phyloP scores from a whole-genome alignment of 352 stramenopile genomes.

The Phytopythium vexans region DNA sequence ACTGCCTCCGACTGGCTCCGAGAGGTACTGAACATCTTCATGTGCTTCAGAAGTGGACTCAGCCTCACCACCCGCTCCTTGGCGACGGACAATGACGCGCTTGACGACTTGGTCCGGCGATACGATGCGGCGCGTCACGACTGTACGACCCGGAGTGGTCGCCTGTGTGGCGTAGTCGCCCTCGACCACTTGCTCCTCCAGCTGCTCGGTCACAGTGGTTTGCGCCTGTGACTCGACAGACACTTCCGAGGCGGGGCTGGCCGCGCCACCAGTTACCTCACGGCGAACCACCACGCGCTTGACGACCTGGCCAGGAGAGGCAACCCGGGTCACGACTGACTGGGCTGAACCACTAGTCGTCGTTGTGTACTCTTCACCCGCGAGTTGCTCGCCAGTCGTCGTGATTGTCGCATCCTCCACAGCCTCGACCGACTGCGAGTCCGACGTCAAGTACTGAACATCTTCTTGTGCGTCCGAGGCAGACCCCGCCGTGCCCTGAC shows the following conservation, averaged over 20 bases:
- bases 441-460: conserved; percentile 17
- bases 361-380: too few relatives aligned
- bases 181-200: background rate
- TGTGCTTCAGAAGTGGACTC: conserved; percentile 3
- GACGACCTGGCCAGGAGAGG: conserved; percentile 7
- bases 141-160: background rate
- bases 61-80: conserved; percentile 10
- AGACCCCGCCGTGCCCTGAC: conserved; percentile 10
- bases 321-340: conserved; percentile 5
- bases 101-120: conserved; percentile 13
- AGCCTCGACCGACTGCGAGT: conserved; percentile 18
- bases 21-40: conserved; percentile 25
- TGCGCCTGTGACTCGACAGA: too few relatives aligned
- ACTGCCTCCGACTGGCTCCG: conserved; percentile 11
- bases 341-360: background rate
- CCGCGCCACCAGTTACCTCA: conserved; percentile 8
- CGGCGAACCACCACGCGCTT: conserved; percentile 11
- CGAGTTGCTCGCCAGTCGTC: background rate
- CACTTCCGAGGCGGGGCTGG: too few relatives aligned
- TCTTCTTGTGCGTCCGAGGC: conserved; percentile 7
- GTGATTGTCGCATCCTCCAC: conserved; percentile 3
- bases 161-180: background rate
- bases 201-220: too few relatives aligned
- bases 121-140: conserved; percentile 11
- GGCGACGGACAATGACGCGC: conserved; percentile 15